phyloP scores from a whole-genome alignment of 192 early-diverging fungal species.

The Backusella westeae region DNA sequence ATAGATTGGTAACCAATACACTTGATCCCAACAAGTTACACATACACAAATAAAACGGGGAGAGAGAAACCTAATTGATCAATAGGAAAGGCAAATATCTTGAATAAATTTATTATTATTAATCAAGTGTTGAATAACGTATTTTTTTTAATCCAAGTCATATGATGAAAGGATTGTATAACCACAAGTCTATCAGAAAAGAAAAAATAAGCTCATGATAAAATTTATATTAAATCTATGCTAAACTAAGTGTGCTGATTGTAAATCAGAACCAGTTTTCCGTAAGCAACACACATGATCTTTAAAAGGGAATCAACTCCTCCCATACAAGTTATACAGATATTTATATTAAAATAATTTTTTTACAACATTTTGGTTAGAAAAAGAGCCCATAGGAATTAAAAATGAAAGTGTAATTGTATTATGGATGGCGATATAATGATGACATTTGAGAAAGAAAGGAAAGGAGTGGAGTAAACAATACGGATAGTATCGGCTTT shows the following conservation, averaged over 20 bases:
- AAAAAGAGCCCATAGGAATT: too few relatives aligned
- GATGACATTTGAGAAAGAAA: not conserved
- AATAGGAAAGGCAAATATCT: too few relatives aligned
- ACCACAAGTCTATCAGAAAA: not conserved
- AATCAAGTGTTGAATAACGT: too few relatives aligned
- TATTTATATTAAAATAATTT: not conserved
- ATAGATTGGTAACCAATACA: too few relatives aligned
- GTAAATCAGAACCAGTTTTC: not conserved
- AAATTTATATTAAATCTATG: not conserved
- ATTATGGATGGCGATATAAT: not conserved
- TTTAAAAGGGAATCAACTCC: not conserved
- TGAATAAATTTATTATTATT: too few relatives aligned
- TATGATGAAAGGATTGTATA: not conserved
- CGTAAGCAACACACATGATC: not conserved
- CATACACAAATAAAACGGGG: not conserved
- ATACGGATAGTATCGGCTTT: not conserved
- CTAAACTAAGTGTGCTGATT: not conserved
- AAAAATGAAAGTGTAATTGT: too few relatives aligned
- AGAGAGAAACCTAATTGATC: too few relatives aligned
- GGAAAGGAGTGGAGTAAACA: not conserved
- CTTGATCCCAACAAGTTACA: too few relatives aligned
- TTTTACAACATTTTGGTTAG: not conserved
- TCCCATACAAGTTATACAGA: not conserved
- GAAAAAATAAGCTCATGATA: not conserved
- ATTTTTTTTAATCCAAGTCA: not conserved